These are phyloP conservation scores for Guadua angustifolia DNA, from an alignment of 176 grass and related monocot genomes.

Conservation along the genomic window DNA sequence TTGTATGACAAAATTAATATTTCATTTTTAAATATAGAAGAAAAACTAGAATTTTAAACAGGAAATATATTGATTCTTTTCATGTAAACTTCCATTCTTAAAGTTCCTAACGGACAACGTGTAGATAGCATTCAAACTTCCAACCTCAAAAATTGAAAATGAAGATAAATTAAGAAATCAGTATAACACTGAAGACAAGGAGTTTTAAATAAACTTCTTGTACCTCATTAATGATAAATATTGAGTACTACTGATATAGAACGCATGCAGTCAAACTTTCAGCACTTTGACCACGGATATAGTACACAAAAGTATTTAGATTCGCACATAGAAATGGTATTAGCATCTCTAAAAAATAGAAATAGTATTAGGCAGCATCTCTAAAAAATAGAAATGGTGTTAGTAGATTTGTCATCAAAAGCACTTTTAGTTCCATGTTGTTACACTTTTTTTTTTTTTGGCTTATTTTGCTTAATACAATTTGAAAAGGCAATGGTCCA, in stretches of 20 bases:
- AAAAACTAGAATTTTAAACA: background rate
- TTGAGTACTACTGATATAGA: background rate
- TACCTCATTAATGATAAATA: background rate
- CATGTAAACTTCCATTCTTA: background rate
- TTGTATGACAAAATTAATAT: background rate
- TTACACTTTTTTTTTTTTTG: background rate
- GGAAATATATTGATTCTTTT: background rate
- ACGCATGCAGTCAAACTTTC: background rate
- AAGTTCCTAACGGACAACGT: too few species aligned
- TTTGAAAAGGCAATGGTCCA: background rate
- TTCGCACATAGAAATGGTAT: background rate
- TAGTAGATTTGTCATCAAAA: background rate
- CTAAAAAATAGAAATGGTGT: too few species aligned
- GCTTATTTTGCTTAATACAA: background rate
- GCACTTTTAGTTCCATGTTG: background rate
- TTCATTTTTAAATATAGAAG: background rate
- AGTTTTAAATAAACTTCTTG: background rate
- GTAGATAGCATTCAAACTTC: too few species aligned
- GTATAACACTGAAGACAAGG: too few species aligned
- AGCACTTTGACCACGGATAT: background rate
- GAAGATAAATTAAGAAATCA: too few species aligned
- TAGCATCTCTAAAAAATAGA: background rate
- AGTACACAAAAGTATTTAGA: background rate
- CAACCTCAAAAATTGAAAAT: too few species aligned
- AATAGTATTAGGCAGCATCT: background rate